Evolutionary conservation across 345 rosid genomes (phyloP), one percentile per base, ranked within the genome.

Genomic region (Trapa incisa): DNA sequence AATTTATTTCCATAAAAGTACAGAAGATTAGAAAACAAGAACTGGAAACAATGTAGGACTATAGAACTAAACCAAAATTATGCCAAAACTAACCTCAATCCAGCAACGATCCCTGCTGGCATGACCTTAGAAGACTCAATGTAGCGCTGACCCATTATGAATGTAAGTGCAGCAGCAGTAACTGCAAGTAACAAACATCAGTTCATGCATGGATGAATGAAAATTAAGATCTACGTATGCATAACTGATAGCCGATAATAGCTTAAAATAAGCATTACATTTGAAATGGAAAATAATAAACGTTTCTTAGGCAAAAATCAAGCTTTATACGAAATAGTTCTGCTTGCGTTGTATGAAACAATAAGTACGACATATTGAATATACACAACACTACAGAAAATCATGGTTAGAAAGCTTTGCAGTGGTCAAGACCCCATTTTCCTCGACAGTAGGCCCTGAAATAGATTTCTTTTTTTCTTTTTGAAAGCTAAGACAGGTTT

Each of bases 101-200:
- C 99, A 9, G 91, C 96, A 48, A 94, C 80, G 64, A 94, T 65
- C 72, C 93, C 99, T 68, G 99, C 91, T 9, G 99, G 99, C 97
- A 94, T 91, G 65, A 94, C 76, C 83, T 91, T 91, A 15, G 87
- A 83, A 54, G 99, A 91, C 42, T 86, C 82, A 68, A 86, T 62
- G 71, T 89, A 94, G 47, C 96, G 96, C 54, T 86, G 92, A 54
- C 91, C 96, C 99, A 94, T 94, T 54, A 86, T 78, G 47, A 84
- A 80, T 65, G 96, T 86, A 71, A 94, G 83, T 13, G 61, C 69
- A 0, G 86, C 92, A 11, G 99, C 86, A 63, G 81, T 83, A 41
- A 84, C 96, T 94, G 83, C 70, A 62, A 73, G 72, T 35, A 29
- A 61, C 16, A 53, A 35, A 41, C 42, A 53, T 17, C 35, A 22